Conservation (phyloP, 768 basidiomycete species). For the Panaeolus cyanescens region DNA sequence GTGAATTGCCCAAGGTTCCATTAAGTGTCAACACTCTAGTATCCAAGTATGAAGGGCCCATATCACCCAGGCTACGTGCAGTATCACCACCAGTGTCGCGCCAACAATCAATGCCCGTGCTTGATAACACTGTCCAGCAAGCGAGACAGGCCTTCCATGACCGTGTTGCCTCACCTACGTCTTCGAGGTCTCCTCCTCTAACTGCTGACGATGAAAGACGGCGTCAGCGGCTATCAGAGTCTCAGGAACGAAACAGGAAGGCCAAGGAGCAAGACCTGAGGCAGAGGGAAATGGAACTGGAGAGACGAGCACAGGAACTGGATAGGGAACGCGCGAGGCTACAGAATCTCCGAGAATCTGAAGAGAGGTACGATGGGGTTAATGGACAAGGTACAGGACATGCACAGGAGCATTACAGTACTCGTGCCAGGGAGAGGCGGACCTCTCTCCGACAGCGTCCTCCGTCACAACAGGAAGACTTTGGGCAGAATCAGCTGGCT, state of each 20-base stretch:
- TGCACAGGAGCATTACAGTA: constrained; percentile 19
- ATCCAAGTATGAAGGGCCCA: constrained; percentile 54
- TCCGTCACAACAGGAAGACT: constrained; percentile 24
- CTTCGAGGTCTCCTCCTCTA: constrained; percentile 6
- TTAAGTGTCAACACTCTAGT: constrained; percentile 67
- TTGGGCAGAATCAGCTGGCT: constrained; percentile 2
- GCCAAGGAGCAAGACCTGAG: constrained; percentile 57
- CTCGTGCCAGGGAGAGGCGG: constrained; percentile 34
- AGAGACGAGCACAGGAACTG: constrained; percentile 53
- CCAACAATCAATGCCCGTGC: constrained; percentile 28
- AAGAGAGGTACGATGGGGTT: constrained; percentile 10
- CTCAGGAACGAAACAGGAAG: constrained; percentile 51
- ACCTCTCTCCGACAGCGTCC: constrained; percentile 36
- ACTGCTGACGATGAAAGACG: constrained; percentile 31
- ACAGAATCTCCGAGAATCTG: constrained; percentile 35
- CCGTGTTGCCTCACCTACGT: constrained; percentile 8
- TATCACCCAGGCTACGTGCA: constrained; percentile 35
- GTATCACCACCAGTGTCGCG: constrained; percentile 29
- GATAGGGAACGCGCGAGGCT: constrained; percentile 55
- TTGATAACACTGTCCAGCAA: constrained; percentile 18
- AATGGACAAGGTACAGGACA: constrained; percentile 15
- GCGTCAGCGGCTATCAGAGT: constrained; percentile 47
- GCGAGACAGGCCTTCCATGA: constrained; percentile 19
- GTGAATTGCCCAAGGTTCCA: constrained; percentile 64
- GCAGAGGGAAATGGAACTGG: constrained; percentile 56